Conservation (phyloP, 179 eudicot genomes). For the Patellifolia procumbens region DNA sequence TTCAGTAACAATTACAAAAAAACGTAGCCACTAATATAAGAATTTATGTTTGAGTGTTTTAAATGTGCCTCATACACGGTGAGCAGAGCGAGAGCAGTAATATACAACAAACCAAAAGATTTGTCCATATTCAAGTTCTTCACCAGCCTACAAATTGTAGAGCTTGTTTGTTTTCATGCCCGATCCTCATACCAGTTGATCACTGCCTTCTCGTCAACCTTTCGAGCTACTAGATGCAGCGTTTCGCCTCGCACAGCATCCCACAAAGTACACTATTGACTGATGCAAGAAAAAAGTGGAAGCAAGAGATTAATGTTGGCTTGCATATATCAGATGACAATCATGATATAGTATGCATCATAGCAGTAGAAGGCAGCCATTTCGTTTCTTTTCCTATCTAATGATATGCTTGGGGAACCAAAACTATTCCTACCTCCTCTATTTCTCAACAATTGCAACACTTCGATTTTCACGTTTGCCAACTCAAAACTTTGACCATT, state of each 20-base stretch:
- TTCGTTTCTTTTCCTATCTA: background rate
- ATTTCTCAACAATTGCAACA: no score
- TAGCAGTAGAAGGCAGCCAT: background rate
- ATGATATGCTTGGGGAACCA: background rate
- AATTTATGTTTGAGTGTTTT: background rate
- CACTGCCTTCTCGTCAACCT: slow-evolving; percentile 35
- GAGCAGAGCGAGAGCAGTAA: background rate
- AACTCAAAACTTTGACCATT: no score
- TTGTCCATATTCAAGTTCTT: background rate
- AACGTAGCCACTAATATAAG: background rate
- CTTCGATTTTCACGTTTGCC: no score
- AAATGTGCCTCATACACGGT: background rate
- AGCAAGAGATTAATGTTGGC: background rate
- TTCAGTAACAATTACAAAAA: no score
- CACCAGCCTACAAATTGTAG: background rate
- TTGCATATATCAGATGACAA: background rate
- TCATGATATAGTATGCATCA: background rate
- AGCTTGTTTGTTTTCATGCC: slow-evolving; percentile 6
- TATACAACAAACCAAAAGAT: background rate
- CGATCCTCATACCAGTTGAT: background rate
- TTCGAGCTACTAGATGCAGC: slow-evolving; percentile 59
- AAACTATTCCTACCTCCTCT: background rate
- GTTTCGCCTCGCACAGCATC: slow-evolving; percentile 91
- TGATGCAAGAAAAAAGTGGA: slow-evolving; percentile 27
- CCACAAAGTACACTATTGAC: slow-evolving; percentile 89